phyloP scores from a whole-genome alignment of 495 filamentous ascomycete genomes.

The Neurospora sp. region DNA sequence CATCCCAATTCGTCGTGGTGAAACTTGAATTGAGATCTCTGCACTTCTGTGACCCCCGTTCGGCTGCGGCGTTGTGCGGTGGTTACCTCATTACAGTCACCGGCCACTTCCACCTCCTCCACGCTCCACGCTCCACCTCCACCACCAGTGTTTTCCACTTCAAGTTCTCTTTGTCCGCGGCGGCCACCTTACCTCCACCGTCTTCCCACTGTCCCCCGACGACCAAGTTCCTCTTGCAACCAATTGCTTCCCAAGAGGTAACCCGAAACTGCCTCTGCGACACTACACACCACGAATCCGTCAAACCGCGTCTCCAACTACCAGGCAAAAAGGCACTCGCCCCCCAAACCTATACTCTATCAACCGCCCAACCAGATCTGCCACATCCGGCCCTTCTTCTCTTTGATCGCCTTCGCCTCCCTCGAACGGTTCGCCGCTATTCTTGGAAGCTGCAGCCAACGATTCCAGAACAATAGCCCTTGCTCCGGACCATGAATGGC shows the following conservation, averaged over 20 bases:
- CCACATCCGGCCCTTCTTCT: not conserved
- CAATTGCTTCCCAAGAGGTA: not conserved
- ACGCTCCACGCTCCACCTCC: not conserved
- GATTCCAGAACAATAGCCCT: not conserved
- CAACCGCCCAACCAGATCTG: not conserved
- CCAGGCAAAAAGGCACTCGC: not conserved
- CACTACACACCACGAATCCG: not conserved
- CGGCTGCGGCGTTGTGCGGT: not conserved
- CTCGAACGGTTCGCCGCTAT: not conserved
- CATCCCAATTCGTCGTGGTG: not conserved
- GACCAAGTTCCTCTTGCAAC: not conserved
- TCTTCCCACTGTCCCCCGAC: not conserved
- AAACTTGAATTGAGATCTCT: not conserved
- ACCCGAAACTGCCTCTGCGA: not conserved
- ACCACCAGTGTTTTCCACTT: not conserved
- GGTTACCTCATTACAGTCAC: not conserved
- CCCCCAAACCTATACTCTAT: not conserved
- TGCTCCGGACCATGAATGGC: slow-evolving; percentile 8
- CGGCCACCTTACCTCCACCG: not conserved
- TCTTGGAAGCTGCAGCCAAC: not conserved
- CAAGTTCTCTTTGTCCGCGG: not conserved
- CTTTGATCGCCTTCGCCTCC: not conserved
- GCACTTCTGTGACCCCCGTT: not conserved
- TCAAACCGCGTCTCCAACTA: not conserved
- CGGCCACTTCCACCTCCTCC: not conserved